Conservation (phyloP, 169 alveolate genomes). For the Theileria parva region DNA sequence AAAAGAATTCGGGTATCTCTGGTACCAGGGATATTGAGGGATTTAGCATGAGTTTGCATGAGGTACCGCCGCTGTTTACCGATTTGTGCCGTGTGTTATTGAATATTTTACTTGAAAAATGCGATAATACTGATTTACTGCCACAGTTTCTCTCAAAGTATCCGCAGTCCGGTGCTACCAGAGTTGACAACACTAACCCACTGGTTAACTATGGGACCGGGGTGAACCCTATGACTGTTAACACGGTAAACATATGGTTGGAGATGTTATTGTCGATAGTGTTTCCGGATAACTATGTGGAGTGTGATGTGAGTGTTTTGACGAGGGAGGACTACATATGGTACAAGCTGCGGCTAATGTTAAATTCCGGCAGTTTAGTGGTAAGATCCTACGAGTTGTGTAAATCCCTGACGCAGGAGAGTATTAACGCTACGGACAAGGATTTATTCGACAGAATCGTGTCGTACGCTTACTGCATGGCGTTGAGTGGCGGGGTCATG, state of each 20-base stretch:
- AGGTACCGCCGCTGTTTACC: conserved; percentile 43
- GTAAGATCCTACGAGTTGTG: conserved; percentile 40
- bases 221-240: too few species aligned
- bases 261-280: conserved; percentile 37
- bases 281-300: conserved; percentile 57
- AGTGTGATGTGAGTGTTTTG: conserved; percentile 40
- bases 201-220: too few species aligned
- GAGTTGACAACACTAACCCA: too few species aligned
- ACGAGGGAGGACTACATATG: conserved; percentile 65
- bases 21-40: not conserved
- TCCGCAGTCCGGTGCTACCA: not conserved
- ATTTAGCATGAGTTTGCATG: not conserved
- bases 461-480: conserved; percentile 60
- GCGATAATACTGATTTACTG: conserved; percentile 5
- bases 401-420: conserved; percentile 46
- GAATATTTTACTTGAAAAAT: conserved; percentile 12
- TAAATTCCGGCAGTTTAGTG: conserved; percentile 38
- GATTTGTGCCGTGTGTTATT: conserved; percentile 33
- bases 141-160: not conserved
- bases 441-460: conserved; percentile 44
- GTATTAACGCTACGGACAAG: conserved; percentile 24
- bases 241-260: not conserved
- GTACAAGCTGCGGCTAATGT: conserved; percentile 50
- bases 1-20: not conserved
- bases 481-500: conserved; percentile 63